Percentiles rank a stretch among this genome's conserved stretches.
phyloP scores from a whole-genome alignment of 2,329 filamentous ascomycete genomes.

The Apiospora marii region DNA sequence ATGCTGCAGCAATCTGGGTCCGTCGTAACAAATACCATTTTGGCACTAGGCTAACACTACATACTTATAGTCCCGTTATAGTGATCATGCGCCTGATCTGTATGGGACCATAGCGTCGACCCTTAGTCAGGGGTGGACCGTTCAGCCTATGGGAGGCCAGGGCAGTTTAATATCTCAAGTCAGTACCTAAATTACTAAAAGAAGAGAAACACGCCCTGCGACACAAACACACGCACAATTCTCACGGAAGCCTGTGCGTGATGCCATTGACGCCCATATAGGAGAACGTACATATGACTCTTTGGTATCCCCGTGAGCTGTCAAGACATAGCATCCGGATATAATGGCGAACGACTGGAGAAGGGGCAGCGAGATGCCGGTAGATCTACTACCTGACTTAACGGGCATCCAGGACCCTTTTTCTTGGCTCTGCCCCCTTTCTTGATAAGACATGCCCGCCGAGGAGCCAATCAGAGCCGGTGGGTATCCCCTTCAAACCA shows the following conservation, averaged over 20 bases:
- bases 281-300: neutral
- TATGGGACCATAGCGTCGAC: constrained; percentile 5
- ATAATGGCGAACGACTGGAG: neutral
- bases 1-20: neutral
- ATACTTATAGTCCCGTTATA: constrained; percentile 9
- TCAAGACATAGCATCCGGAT: neutral
- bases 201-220: neutral
- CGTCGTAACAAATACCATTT: neutral
- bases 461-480: constrained; percentile 6
- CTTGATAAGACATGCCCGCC: neutral
- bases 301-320: neutral
- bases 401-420: neutral
- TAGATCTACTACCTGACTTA: constrained; percentile 1
- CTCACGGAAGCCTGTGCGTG: neutral
- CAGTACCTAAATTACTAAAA: neutral
- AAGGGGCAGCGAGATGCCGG: constrained; percentile 1
- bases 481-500: neutral
- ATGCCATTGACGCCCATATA: neutral
- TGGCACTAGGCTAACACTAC: constrained; percentile 6
- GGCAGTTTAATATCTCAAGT: neutral
- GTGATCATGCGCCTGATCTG: constrained; percentile 16
- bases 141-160: neutral
- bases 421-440: constrained; percentile 11
- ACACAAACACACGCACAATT: neutral
- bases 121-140: neutral